Base-by-base conservation (phyloP, 768 basidiomycete genomes). In the Lactarius vividus region DNA sequence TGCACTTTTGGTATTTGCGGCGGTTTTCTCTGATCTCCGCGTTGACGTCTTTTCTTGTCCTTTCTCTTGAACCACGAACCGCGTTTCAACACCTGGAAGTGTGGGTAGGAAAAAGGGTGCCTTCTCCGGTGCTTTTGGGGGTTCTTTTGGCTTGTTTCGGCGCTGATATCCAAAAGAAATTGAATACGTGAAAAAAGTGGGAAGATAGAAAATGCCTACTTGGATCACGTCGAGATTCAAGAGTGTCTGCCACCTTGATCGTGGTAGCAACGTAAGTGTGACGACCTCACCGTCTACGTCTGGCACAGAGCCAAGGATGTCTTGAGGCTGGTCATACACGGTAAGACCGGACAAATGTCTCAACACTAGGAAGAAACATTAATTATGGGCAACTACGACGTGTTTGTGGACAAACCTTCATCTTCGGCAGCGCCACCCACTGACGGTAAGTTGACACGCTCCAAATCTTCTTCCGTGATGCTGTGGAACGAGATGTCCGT, bases 81-180 rank as follows among this genome's bases (percentile, higher is more conserved):
- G 84, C 20, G 86, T 82, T 64, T 96, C 93, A 13, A 94, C 84
- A 13, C 95, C 96, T 4, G 91, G 89, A 13, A 98, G 77, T 1
- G 95, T 94, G 26, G 96, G 97, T 18, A 99, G 80, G 82, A 98
- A 99, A 81, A 99, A 99, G 0, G 97, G 97, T 1, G 95, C 96
- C 66, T 93, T 85, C 77, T 98, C 96, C 15, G 94, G 93, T 29
- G 89, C 91, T 76, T 98, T 98, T 8, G 95, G 94, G 0, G 95
- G 86, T 69, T 97, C 96, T 76, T 91, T 94, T 15, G 97, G 95
- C 80, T 96, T 97, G 75, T 98, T 98, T 62, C 97, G 88, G 83
- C 91, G 89, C 90, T 96, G 66, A 49, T 55, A 31, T 13, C 7
- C n/a, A 35, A 46, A 44, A 33, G 20, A 23, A 54, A 13, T 61